Evolutionary conservation across 2,329 filamentous ascomycete genomes (phyloP).

Genomic region (Aspergillus carbonarius): DNA sequence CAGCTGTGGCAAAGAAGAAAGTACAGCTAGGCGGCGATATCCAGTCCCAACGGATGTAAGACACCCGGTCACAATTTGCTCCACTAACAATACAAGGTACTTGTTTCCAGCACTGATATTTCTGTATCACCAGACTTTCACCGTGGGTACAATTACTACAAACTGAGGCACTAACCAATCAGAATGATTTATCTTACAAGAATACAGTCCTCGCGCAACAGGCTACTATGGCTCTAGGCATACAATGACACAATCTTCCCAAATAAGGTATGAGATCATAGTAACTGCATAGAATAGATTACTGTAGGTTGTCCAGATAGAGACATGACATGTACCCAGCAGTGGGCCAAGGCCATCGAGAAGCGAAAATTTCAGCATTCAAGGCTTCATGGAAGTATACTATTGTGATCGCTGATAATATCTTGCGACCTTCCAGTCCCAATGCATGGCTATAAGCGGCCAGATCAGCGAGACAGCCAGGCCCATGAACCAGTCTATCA

Average conservation of each 20-base stretch:
- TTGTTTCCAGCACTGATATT: not conserved
- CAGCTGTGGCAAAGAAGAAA: no score
- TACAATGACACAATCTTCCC: no score
- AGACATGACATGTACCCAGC: no score
- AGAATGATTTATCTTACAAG: no score
- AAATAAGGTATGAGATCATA: no score
- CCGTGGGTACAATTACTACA: not conserved
- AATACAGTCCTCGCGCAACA: no score
- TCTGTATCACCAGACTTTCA: not conserved
- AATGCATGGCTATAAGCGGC: not conserved
- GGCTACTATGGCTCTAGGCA: no score
- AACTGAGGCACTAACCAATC: not conserved
- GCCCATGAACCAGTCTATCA: constrained; percentile 2
- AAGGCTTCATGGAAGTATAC: no score
- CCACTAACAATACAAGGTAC: not conserved
- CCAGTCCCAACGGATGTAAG: not conserved
- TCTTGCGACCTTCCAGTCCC: not conserved
- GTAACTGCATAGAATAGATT: no score
- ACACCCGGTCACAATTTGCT: not conserved
- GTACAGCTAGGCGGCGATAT: not conserved
- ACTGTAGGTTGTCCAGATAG: no score
- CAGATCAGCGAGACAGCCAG: not conserved
- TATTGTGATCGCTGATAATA: not conserved
- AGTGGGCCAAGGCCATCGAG: no score
- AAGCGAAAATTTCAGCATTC: no score